Percentiles rank a stretch among this genome's conserved stretches.
phyloP scores from a whole-genome alignment of 257 asterid genomes.

The Nemophila menziesii region DNA sequence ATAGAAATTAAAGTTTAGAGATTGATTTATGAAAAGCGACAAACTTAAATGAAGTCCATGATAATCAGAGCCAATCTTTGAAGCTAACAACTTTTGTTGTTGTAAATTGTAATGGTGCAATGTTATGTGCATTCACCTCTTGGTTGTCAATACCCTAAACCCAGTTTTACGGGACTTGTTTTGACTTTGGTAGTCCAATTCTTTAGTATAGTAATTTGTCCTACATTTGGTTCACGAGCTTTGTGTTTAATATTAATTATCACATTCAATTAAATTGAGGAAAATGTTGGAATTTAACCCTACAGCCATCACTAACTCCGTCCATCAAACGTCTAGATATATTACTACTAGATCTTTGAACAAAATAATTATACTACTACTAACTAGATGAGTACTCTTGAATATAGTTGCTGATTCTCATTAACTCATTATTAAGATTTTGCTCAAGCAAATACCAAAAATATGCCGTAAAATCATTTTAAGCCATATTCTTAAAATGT shows the following conservation, averaged over 20 bases:
- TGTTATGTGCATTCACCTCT: neutral
- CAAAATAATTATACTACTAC: too few species aligned
- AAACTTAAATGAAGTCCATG: too few species aligned
- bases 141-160: constrained; percentile 4
- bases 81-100: neutral
- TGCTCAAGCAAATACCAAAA: too few species aligned
- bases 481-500: too few species aligned
- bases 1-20: too few species aligned
- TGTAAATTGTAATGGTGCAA: neutral
- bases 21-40: too few species aligned
- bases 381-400: too few species aligned
- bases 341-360: too few species aligned
- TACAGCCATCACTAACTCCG: neutral
- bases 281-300: constrained; percentile 7
- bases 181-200: constrained; percentile 6
- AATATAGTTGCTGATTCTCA: too few species aligned
- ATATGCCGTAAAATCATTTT: too few species aligned
- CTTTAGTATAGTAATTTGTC: neutral
- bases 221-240: constrained; percentile 6
- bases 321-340: neutral
- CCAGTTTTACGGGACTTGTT: constrained; percentile 12
- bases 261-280: constrained; percentile 1
- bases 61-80: too few species aligned
- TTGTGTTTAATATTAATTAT: neutral
- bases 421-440: too few species aligned